Conservation (phyloP, 108 stramenopile genomes). For the Cyclotella sp. region DNA sequence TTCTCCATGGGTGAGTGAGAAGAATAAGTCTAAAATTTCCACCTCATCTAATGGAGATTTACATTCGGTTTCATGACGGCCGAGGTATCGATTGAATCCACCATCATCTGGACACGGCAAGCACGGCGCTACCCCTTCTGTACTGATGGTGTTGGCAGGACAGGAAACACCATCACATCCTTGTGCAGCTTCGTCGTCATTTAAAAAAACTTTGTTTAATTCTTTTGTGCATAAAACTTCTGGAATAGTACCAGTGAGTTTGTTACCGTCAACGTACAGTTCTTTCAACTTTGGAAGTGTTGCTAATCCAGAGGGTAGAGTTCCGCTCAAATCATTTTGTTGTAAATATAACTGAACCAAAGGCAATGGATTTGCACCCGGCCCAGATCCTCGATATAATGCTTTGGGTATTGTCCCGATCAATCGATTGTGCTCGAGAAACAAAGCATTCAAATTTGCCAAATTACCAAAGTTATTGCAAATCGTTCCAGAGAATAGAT, state of each 20-base stretch:
- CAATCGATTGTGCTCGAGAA: conserved; percentile 49
- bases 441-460: conserved; percentile 34
- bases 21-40: conserved; percentile 54
- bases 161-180: conserved; percentile 51
- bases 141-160: conserved; percentile 42
- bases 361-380: conserved; percentile 43
- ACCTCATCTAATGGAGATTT: conserved; percentile 29
- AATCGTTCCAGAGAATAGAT: conserved; percentile 49
- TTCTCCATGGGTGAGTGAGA: conserved; percentile 36
- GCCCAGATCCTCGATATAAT: conserved; percentile 41
- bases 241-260: conserved; percentile 55
- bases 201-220: conserved; percentile 47
- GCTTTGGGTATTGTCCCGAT: conserved; percentile 56
- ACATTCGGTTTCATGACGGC: conserved; percentile 33
- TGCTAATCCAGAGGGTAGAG: conserved; percentile 31
- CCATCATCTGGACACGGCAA: conserved; percentile 47
- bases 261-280: conserved; percentile 65
- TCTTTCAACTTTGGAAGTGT: conserved; percentile 42
- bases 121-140: conserved; percentile 53
- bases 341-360: conserved; percentile 51
- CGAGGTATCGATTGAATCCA: conserved; percentile 53
- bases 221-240: conserved; percentile 38
- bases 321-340: conserved; percentile 48
- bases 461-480: conserved; percentile 54
- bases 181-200: conserved; percentile 20